These are phyloP conservation scores for Leccinum variicolor DNA, from an alignment of 768 basidiomycete species.

Conservation along the genomic window DNA sequence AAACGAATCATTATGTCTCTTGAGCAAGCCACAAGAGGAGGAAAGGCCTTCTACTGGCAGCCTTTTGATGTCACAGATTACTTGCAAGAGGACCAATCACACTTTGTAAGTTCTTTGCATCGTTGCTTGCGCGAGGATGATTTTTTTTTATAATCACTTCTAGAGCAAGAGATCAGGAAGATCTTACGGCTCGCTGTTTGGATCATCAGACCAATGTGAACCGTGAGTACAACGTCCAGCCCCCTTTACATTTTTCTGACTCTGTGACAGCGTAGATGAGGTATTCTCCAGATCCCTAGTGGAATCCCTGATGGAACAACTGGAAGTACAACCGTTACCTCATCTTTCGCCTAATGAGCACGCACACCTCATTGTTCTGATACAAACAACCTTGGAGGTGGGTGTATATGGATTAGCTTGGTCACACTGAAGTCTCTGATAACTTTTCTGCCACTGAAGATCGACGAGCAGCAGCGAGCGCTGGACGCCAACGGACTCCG, in stretches of 20 bases:
- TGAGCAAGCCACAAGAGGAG: constrained; percentile 31
- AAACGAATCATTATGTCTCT: constrained; percentile 77
- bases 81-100: constrained; percentile 17
- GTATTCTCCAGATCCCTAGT: constrained; percentile 62
- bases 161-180: constrained; percentile 27
- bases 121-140: not conserved
- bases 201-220: constrained; percentile 38
- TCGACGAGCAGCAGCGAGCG: constrained; percentile 87
- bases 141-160: not conserved
- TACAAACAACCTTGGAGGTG: constrained; percentile 86
- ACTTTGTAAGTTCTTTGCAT: constrained; percentile 19
- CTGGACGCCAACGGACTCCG: constrained; percentile 90
- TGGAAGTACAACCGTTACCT: constrained; percentile 64
- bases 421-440: not conserved
- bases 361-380: constrained; percentile 76
- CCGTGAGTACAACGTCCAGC: constrained; percentile 37
- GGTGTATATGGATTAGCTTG: constrained; percentile 9
- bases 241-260: not conserved
- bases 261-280: constrained; percentile 40
- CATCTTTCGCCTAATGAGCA: constrained; percentile 79
- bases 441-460: constrained; percentile 41
- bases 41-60: constrained; percentile 36
- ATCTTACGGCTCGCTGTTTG: constrained; percentile 54
- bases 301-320: constrained; percentile 52
- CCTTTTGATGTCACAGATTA: constrained; percentile 53